These are phyloP conservation scores for Paramecium sexaurelia DNA, from an alignment of 73 alveolate species.

Conservation along the genomic window DNA sequence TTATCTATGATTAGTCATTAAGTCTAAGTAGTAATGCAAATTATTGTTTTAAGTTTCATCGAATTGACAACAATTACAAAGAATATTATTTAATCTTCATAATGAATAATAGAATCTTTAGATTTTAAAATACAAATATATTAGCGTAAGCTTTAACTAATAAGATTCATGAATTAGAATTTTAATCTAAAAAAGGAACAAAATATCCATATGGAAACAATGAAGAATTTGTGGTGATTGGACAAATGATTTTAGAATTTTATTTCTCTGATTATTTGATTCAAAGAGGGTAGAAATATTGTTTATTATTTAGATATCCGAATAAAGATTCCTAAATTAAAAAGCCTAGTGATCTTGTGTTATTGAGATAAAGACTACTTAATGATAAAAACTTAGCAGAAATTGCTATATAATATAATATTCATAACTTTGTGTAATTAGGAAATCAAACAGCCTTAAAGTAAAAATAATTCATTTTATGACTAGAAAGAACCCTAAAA, in stretches of 20 bases:
- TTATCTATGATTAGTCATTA: too few relatives aligned
- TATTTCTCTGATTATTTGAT: neutral
- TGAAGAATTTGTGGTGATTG: neutral
- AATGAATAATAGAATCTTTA: neutral
- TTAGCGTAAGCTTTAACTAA: neutral
- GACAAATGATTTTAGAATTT: neutral
- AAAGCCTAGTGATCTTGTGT: neutral
- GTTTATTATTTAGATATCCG: neutral
- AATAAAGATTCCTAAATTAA: neutral
- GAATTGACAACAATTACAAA: neutral
- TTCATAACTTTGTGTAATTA: neutral
- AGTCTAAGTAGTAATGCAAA: neutral
- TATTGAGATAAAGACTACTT: neutral
- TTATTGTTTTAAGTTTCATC: neutral
- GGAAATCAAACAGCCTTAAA: neutral
- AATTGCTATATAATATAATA: neutral
- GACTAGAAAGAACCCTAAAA: neutral
- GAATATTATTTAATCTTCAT: neutral
- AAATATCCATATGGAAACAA: slow-evolving; percentile 10
- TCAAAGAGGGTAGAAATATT: neutral
- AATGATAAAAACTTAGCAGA: slow-evolving; percentile 8
- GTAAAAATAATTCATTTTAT: neutral
- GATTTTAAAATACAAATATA: neutral
- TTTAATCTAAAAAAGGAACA: neutral
- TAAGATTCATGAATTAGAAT: slow-evolving; percentile 14